Evolutionary conservation across 1,139 yeast species (phyloP), one percentile per base, ranked within the genome.

Genomic region (Geotrichum macrosporum): DNA sequence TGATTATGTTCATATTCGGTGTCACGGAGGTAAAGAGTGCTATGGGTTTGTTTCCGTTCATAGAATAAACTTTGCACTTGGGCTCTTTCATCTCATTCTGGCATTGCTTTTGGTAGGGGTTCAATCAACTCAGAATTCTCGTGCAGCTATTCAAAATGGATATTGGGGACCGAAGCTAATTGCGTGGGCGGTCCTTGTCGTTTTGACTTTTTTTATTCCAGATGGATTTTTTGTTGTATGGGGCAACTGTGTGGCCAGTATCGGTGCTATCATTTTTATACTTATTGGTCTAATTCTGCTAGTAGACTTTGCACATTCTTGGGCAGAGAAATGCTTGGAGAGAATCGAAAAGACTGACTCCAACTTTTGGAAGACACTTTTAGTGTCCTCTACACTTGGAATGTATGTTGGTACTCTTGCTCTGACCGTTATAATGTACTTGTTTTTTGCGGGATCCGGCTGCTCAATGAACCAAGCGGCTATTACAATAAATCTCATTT

Each of bases 281-380:
- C 81, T 94, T 6, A 87, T 92, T 53, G 98, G 98, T 0, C 73
- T 94, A 50, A 85, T 94, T 9, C 72, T 94, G 44, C 69, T 94
- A 46, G 97, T 94, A 26, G 98, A 94, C 66, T 92, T 88, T 73
- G 97, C 98, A 10, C 98, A 94, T 66, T 94, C 94, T 51, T 94
- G 97, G 96, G 97, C 98, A 0, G 99, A 94, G 60, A 86, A 84
- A 9, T 94, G 98, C 63, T 75, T 92, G 48, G 92, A 84, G 56
- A 86, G 87, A 59, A 87, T 92, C 41, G 97, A 92, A 64, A 74
- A 77, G 55, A 94, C 84, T 56, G 95, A 89, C 53, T 83, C 89
- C 43, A 77, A 80, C 46, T 59, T 85, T 56, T 92, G 98, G 98
- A 80, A 86, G 59, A 73, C 78, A 38, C 68, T 89, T 19, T 72